Base-by-base conservation (phyloP, 2,329 filamentous ascomycete species). In the Cyphellophora europaea region DNA sequence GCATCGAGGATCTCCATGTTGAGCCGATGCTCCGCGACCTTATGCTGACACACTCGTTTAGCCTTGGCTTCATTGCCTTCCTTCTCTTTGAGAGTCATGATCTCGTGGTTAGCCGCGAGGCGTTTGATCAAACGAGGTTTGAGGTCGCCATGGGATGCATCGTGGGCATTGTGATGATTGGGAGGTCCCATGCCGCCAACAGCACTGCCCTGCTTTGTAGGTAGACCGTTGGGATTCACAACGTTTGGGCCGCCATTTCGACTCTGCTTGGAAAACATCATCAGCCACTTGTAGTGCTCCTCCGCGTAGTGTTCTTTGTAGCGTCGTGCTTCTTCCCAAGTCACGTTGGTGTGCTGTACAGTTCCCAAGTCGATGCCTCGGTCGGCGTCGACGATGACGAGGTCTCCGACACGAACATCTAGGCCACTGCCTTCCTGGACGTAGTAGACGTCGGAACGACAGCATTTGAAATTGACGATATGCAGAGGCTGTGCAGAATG, bases 1-100 rank as follows among this genome's bases (percentile, higher is more conserved):
- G 91, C 91, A 61, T 98, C 91, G 5, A 98, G 74, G 44, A 98
- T 96, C 59, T 98, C 91, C 91, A 98, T 96, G 50, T 93, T 88
- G 17, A 96, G 71, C 31, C 85, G 80, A 57, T 96, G 88, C 53
- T 96, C 89, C 47, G 82, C 82, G 35, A 95, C 91, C 61, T 96
- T 98, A 52, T 93, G 85, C 67, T 94, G 91, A 56, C 88, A 95
- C 28, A 94, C 82, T 36, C 91, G 78, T 65, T 98, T 96, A 1
- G 91, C 91, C 59, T 96, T 96, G 12, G 91, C 91, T 59, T 98
- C 91, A 44, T 93, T 91, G 25, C 88, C 89, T 63, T 98, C 91
- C 57, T 98, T 98, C 52, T 96, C 91, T 41, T 86, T 79, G 45
- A 98, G 69, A 41, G 80, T 79, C 49, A 87, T 75, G 30, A 96